Conservation (phyloP, 179 eudicot species). For the Camellia oleifera region DNA sequence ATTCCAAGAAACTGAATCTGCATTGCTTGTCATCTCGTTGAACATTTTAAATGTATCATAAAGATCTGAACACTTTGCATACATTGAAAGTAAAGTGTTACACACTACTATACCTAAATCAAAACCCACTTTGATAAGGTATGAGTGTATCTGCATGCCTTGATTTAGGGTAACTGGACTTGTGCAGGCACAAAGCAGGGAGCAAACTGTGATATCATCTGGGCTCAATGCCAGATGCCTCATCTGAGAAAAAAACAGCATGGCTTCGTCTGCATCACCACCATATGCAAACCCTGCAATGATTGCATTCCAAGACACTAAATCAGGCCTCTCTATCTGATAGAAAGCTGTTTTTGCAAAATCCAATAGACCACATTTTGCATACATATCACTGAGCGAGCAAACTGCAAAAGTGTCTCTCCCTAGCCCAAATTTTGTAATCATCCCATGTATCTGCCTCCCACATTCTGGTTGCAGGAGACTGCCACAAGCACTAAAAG, state of each 20-base stretch:
- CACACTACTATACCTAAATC: constrained; percentile 24
- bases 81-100: constrained; percentile 41
- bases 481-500: constrained; percentile 35
- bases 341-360: constrained; percentile 28
- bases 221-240: constrained; percentile 28
- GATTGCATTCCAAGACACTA: constrained; percentile 42
- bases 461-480: constrained; percentile 32
- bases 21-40: constrained; percentile 22
- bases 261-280: constrained; percentile 26
- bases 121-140: constrained; percentile 33
- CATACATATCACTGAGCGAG: constrained; percentile 43
- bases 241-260: constrained; percentile 30
- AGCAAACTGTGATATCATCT: constrained; percentile 36
- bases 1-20: constrained; percentile 43
- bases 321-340: constrained; percentile 37
- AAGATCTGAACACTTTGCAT: constrained; percentile 30
- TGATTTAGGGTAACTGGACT: constrained; percentile 23
- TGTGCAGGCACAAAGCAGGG: constrained; percentile 33
- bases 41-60: constrained; percentile 31
- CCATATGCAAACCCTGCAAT: constrained; percentile 35
- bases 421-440: constrained; percentile 36
- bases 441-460: constrained; percentile 38
- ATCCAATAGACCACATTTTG: constrained; percentile 33
- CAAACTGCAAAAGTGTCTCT: constrained; percentile 25
- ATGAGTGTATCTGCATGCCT: constrained; percentile 38